Percentiles rank a stretch among this genome's conserved stretches.
Evolutionary conservation across 306 rosid genomes (phyloP).

Genomic region (Trifolium pratense): DNA sequence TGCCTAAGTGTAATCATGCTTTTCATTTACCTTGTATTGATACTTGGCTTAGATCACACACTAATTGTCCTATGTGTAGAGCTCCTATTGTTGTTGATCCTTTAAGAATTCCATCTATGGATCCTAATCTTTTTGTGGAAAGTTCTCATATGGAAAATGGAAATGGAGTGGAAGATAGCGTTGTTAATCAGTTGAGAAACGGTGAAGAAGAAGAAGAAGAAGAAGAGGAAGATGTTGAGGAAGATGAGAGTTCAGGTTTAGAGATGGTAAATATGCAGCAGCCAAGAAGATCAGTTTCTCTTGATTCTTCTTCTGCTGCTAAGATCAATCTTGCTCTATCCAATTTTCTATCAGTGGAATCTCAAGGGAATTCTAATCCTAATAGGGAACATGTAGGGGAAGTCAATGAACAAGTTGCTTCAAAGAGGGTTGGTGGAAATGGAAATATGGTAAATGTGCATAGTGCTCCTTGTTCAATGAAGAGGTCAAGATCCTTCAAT

Average conservation of each 20-base stretch:
- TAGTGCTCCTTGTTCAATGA: constrained; percentile 53
- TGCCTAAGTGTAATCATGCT: constrained; percentile 90
- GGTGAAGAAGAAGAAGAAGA: constrained; percentile 21
- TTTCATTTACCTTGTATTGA: constrained; percentile 86
- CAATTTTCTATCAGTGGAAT: constrained; percentile 24
- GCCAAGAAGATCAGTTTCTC: constrained; percentile 67
- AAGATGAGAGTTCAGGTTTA: constrained; percentile 4
- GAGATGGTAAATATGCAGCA: constrained; percentile 41
- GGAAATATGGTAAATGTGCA: constrained; percentile 25
- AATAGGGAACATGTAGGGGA: constrained; percentile 15
- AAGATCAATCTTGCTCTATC: constrained; percentile 51
- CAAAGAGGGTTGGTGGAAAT: constrained; percentile 42
- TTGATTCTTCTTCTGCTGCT: constrained; percentile 60
- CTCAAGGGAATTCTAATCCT: constrained; percentile 40
- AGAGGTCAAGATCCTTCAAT: constrained; percentile 70
- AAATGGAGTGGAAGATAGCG: constrained; percentile 22
- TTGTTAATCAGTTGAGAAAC: constrained; percentile 12
- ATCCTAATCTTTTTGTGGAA: constrained; percentile 30
- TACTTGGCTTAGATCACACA: constrained; percentile 89
- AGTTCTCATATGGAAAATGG: constrained; percentile 29
- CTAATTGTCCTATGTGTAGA: constrained; percentile 86
- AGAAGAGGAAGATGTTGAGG: constrained; percentile 12
- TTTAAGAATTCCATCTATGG: constrained; percentile 27
- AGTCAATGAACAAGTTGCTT: constrained; percentile 18
- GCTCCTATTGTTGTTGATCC: constrained; percentile 60